Conservation (phyloP, 352 stramenopile genomes). For the Globisporangium cystogenes region DNA sequence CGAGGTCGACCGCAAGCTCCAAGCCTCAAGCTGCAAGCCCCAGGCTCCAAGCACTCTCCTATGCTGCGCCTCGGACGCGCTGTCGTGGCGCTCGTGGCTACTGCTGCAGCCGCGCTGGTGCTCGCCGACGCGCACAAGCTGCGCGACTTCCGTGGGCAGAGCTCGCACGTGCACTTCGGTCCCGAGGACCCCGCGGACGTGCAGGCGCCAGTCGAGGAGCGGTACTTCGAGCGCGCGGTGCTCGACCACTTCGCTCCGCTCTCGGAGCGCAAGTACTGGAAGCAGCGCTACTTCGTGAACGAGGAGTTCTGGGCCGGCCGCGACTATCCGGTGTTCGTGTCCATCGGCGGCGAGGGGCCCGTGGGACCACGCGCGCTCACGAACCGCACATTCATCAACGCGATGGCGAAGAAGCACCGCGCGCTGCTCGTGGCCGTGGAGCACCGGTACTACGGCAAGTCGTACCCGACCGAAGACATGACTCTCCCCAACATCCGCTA, state of each 20-base stretch:
- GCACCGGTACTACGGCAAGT: constrained; percentile 95
- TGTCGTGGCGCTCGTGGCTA: background rate
- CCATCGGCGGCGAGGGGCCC: constrained; percentile 76
- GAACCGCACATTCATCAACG: constrained; percentile 76
- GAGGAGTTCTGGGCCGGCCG: constrained; percentile 79
- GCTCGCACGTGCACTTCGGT: constrained; percentile 56
- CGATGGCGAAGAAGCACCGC: constrained; percentile 64
- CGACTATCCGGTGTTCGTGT: constrained; percentile 85
- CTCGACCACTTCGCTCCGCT: constrained; percentile 71
- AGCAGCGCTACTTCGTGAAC: constrained; percentile 90
- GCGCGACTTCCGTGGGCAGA: constrained; percentile 59
- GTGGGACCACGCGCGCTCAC: constrained; percentile 51
- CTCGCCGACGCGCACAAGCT: constrained; percentile 18
- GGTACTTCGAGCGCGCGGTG: constrained; percentile 55
- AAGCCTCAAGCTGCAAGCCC: no score
- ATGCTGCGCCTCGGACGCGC: constrained; percentile 1
- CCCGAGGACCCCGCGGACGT: constrained; percentile 20
- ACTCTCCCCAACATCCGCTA: constrained; percentile 79
- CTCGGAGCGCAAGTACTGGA: constrained; percentile 56
- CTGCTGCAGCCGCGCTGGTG: background rate
- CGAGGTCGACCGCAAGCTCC: no score
- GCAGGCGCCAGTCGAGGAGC: constrained; percentile 35
- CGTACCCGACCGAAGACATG: constrained; percentile 83
- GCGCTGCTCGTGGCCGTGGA: constrained; percentile 89
- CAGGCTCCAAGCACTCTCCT: no score